Evolutionary conservation across 257 asterid genomes (phyloP), one percentile per base, ranked within the genome.

Genomic region (Solanum ossicruentum): DNA sequence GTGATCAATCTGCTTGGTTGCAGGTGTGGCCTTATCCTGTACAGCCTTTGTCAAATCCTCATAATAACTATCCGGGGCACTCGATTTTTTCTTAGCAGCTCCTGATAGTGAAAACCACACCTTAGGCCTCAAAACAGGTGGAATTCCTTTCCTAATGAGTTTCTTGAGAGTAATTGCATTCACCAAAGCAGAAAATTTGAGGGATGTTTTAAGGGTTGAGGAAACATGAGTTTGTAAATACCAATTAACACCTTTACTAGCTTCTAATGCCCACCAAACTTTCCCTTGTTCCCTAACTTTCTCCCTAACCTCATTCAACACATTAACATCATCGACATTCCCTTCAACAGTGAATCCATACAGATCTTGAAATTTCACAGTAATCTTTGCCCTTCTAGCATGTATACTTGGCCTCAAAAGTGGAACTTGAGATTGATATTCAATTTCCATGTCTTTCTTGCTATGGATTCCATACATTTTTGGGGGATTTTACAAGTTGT

Each of bases 1-100:
- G 88, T 96, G 99, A 90, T 96, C 98, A 89, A 96, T 96, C 94
- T 96, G 99, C 86, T 93, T 95, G 84, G 99, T 94, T 9, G 99
- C 99, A 85, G 99, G 88, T 63, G 98, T 96, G 85, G 93, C 93
- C 86, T 95, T 95, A 86, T 91, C 95, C 85, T 87, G 90, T 69
- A 96, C 97, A 75, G 98, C 99, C 32, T 58, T 26, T 60, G 88
- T 91, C 90, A 96, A 87, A 88, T 96, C 99, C 85, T 88, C 87
- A 88, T 96, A 96, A 89, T 96, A 96, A 85, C 94, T 93, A 17
- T 96, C 99, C 4, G 99, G 99, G 71, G 94, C 99, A 7, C 98
- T 96, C 41, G 97, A 95, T 88, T 95, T 96, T 94, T 96, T 96
- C 94, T 95, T 95, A 47, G 98, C 98, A 45, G 99, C 99, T 6